Base-by-base conservation (phyloP, 2,329 filamentous ascomycete species). In the Ampelomyces quisqualis region DNA sequence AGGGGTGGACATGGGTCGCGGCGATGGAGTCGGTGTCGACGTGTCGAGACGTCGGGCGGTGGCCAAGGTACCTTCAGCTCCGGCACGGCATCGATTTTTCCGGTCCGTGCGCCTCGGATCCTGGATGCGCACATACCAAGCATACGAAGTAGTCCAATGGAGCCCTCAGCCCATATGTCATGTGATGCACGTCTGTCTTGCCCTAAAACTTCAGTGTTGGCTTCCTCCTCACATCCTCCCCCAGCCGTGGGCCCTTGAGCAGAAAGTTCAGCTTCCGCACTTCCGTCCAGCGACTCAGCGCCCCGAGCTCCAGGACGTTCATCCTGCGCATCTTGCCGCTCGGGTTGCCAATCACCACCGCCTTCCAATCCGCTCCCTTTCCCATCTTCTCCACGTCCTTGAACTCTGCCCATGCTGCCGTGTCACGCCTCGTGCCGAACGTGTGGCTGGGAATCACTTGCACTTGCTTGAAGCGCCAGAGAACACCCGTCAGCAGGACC, bases 261-360 rank as follows among this genome's bases (percentile, higher is more conserved):
- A 68, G 40, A 38, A 70, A 65, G 51, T 77, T 77, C 59, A 76
- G 53, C 60, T 69, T 72, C 32, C 73, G 55, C 38, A 90, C 88
- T 65, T 89, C 85, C 17, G 79, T 85, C 82, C 84, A 90, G 27
- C 86, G 73, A 35, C 78, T 84, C 73, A 85, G 72, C 23, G 72
- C 69, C 0, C 86, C 86, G 43, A 87, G 69, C 64, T 90, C 86
- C 11, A 90, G 70, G 17, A 88, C 63, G 60, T 80, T 88, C 76
- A 90, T 81, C 45, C 82, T 77, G 34, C 86, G 76, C 57, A 78
- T 80, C 64, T 81, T 84, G 32, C 83, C 80, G 30, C 79, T 80
- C 9, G 86, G 85, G 58, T 86, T 85, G 9, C 86, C 85, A 59
- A 88, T 80, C 49, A 89, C 78, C 19, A 83, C 74, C 1, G 86